Conservation (phyloP, 768 basidiomycete species). For the Tubosaeta brunneosetosa region DNA sequence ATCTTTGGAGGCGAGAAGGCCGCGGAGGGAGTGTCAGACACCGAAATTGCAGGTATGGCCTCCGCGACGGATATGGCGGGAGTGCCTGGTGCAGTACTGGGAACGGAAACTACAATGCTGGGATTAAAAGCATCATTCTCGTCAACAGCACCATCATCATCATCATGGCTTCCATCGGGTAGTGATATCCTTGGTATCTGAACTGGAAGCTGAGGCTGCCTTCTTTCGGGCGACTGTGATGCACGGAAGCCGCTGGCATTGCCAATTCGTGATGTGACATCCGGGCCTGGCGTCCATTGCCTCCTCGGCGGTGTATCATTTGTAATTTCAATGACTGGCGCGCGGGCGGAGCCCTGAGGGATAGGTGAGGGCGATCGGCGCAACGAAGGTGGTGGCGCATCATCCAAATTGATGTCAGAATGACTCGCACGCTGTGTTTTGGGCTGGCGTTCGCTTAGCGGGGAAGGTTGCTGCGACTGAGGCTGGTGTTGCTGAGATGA, state of each 20-base stretch:
- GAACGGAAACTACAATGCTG: constrained; percentile 30
- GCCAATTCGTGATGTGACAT: constrained; percentile 10
- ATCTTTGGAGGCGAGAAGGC: constrained; percentile 20
- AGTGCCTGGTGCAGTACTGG: constrained; percentile 4
- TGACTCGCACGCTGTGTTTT: constrained; percentile 21
- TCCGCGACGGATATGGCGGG: constrained; percentile 18
- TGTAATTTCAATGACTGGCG: constrained; percentile 29
- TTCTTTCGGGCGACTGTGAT: constrained; percentile 18
- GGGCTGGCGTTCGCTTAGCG: constrained; percentile 23
- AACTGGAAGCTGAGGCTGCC: constrained; percentile 3
- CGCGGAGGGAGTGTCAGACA: constrained; percentile 12
- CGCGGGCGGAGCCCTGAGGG: constrained; percentile 12
- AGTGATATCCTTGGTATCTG: constrained; percentile 41
- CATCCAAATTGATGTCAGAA: constrained; percentile 35
- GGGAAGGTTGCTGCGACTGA: constrained; percentile 13
- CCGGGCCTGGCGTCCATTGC: constrained; percentile 25
- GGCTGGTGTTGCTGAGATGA: constrained; percentile 9
- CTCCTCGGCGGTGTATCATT: constrained; percentile 25
- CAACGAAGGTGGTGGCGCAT: constrained; percentile 40
- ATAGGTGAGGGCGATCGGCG: constrained; percentile 33
- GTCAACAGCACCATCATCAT: constrained; percentile 1
- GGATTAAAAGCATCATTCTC: constrained; percentile 11
- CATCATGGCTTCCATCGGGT: constrained; percentile 16
- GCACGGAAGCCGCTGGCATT: constrained; percentile 7
- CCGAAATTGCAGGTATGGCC: constrained; percentile 14